Conservation (phyloP, 441 rosid species). For the Jatropha multifida region DNA sequence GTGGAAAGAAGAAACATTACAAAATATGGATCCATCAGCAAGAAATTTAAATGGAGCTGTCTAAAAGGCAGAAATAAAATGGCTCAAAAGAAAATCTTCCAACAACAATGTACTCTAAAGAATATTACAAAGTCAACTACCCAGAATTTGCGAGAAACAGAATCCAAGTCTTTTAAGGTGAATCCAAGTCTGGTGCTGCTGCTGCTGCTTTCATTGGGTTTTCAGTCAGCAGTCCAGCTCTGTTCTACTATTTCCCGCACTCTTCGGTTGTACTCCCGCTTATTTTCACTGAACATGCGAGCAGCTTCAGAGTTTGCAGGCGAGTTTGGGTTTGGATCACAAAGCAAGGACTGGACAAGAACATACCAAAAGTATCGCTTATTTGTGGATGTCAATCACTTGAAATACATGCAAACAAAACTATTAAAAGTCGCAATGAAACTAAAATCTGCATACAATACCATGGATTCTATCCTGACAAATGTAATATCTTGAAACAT, state of each 20-base stretch:
- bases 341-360: constrained; percentile 41
- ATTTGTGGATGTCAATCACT: background rate
- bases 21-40: background rate
- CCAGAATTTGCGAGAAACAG: background rate
- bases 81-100: background rate
- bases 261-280: constrained; percentile 49
- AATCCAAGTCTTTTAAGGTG: background rate
- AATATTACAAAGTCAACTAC: background rate
- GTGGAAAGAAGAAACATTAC: background rate
- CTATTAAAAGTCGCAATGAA: background rate
- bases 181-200: background rate
- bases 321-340: constrained; percentile 56
- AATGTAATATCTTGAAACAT: background rate
- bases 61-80: constrained; percentile 5
- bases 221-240: constrained; percentile 53
- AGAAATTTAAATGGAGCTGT: background rate
- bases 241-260: constrained; percentile 56
- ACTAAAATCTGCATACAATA: background rate
- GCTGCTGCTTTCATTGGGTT: background rate
- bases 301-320: constrained; percentile 58
- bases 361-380: background rate
- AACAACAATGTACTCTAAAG: background rate
- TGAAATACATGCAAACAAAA: background rate
- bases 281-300: constrained; percentile 51
- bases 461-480: background rate